A percentile compares a stretch with the other conserved stretches of the same genome.
phyloP scores from a whole-genome alignment of 1,139 yeast species.

The Ogataea hybrid region DNA sequence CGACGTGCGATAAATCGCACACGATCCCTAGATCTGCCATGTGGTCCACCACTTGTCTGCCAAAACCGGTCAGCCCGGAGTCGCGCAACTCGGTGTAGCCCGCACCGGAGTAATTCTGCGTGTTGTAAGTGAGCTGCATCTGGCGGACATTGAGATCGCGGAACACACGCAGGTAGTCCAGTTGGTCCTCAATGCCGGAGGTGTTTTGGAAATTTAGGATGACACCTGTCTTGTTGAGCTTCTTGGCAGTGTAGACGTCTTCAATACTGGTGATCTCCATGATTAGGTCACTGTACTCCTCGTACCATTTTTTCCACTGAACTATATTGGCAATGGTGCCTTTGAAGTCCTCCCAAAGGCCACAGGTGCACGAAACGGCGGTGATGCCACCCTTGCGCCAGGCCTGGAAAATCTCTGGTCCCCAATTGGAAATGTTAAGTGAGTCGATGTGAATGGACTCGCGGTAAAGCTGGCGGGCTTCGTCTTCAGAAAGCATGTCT shows the following conservation, averaged over 20 bases:
- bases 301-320: conserved; percentile 22
- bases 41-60: conserved; percentile 21
- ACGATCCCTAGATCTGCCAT: conserved; percentile 24
- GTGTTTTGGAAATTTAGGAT: conserved; percentile 20
- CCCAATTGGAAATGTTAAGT: conserved; percentile 18
- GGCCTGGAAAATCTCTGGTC: conserved; percentile 16
- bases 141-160: conserved; percentile 18
- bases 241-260: conserved; percentile 18
- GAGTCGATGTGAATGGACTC: conserved; percentile 19
- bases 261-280: conserved; percentile 17
- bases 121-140: conserved; percentile 20
- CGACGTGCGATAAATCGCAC: conserved; percentile 22
- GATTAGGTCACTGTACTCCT: conserved; percentile 17
- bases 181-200: conserved; percentile 19
- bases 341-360: conserved; percentile 19
- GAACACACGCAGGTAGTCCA: conserved; percentile 18
- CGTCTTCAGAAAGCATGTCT: conserved; percentile 16
- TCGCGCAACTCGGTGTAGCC: conserved; percentile 21
- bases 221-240: conserved; percentile 19
- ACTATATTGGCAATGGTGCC: conserved; percentile 19
- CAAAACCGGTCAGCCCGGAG: conserved; percentile 25
- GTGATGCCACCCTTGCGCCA: conserved; percentile 22
- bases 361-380: conserved; percentile 19
- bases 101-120: conserved; percentile 21
- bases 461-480: conserved; percentile 18